Evolutionary conservation across 805 yeast genomes (phyloP), one percentile per base, ranked within the genome.

Genomic region (Cyberlindnera sargentensis): DNA sequence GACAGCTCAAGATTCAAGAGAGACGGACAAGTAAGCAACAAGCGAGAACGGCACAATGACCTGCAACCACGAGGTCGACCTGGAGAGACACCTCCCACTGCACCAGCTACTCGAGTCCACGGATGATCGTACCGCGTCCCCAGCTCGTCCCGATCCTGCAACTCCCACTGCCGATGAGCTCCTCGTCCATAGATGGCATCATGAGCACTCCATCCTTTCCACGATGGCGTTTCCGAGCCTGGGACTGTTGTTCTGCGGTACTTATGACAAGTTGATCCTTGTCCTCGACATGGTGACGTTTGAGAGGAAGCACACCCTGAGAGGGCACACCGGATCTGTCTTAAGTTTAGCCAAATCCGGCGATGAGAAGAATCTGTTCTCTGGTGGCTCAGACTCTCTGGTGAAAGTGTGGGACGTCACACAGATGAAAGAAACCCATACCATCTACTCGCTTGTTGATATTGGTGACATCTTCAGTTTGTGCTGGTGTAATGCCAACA

Each of bases 401-500:
- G 82, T 91, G 30, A 85, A 88, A 58, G 79, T 88, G 2, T 93
- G 96, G 95, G 79, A 82, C 45, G 68, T 87, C 23, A 62, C 72
- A 2, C 61, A 47, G 8, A 55, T 73, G 46, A 53, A 58, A 33
- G 76, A 72, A 49, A 62, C 84, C 0, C 84, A 84, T 53, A 84
- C 95, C 0, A 77, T 90, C 6, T 91, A 91, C 61, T 83, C 95
- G 1, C 62, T 84, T 8, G 73, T 84, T 31, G 99, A 91, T 65
- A 83, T 91, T 41, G 99, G 99, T 40, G 99, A 91, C 62, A 84
- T 91, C 15, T 91, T 91, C 58, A 82, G 95, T 7, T 65, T 91
- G 31, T 75, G 80, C 6, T 87, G 93, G 79, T 71, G 82, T 11
- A 75, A 77, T 20, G 50, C 65, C 2, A 60, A 75, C 8, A 72